These are phyloP conservation scores for Pseudozyma sp. DNA, from an alignment of 1,284 basidiomycete species.

Conservation along the genomic window DNA sequence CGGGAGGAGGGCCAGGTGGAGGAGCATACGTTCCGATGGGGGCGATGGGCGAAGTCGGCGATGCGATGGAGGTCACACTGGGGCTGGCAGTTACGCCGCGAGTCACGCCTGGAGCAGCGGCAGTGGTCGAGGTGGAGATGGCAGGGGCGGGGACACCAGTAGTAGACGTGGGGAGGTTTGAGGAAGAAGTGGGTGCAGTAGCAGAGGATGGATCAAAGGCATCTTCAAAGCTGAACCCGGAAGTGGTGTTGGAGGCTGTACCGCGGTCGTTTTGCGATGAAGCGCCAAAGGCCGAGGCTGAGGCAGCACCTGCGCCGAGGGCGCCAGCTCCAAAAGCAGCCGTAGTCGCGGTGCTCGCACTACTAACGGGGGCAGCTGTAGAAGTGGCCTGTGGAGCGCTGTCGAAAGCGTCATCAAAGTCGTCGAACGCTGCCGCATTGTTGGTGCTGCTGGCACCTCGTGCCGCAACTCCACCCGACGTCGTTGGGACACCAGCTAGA, in stretches of 20 bases:
- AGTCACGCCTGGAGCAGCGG: conserved; percentile 7
- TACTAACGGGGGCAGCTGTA: conserved; percentile 1
- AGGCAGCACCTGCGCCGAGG: conserved; percentile 11
- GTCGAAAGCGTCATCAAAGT: conserved; percentile 58
- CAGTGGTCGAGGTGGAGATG: conserved; percentile 7
- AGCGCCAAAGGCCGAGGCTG: not conserved
- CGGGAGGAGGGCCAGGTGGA: conserved; percentile 47
- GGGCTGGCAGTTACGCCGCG: not conserved
- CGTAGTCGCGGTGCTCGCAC: conserved; percentile 1
- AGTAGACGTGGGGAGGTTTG: too few species aligned
- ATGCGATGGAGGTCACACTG: conserved; percentile 10
- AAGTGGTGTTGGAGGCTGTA: conserved; percentile 31
- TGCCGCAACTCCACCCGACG: conserved; percentile 5
- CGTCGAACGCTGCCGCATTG: conserved; percentile 46
- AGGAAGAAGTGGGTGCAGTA: too few species aligned
- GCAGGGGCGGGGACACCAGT: not conserved
- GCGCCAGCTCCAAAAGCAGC: conserved; percentile 11
- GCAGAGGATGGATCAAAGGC: conserved; percentile 47
- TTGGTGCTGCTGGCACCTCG: not conserved
- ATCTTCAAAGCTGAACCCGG: conserved; percentile 63
- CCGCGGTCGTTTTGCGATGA: conserved; percentile 15
- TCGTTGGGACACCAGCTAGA: not conserved
- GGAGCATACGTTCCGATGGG: conserved; percentile 43
- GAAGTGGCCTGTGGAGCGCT: conserved; percentile 1
- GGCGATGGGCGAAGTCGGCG: conserved; percentile 15